A percentile compares a stretch with the other conserved stretches of the same genome.
Conservation (phyloP, 306 rosid genomes). For the Carpinus viminea region DNA sequence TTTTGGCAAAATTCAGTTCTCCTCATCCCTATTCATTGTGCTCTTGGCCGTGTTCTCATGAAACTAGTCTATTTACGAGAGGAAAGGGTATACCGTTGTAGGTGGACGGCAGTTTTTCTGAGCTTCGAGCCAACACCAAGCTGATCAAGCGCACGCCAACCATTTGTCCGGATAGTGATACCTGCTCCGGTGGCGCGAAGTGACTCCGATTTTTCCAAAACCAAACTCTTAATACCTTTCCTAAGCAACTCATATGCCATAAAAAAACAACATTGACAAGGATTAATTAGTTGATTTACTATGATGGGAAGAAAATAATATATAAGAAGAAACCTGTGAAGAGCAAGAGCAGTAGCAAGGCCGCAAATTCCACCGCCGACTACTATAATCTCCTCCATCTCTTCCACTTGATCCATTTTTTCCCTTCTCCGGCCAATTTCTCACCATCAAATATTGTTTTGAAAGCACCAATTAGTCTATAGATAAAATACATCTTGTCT, state of each 20-base stretch:
- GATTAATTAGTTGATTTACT: too few species aligned
- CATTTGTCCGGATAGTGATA: constrained; percentile 50
- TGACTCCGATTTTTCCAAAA: constrained; percentile 47
- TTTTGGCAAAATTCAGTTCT: too few species aligned
- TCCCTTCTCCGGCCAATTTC: background rate
- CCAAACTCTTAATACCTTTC: constrained; percentile 47
- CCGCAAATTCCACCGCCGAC: constrained; percentile 70
- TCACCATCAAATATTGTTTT: too few species aligned
- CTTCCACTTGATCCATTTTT: constrained; percentile 29
- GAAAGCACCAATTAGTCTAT: too few species aligned
- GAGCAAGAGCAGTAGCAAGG: constrained; percentile 68
- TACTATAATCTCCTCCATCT: constrained; percentile 38
- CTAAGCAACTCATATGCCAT: constrained; percentile 10
- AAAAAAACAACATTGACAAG: too few species aligned
- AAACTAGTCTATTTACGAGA: background rate
- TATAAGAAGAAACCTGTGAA: constrained; percentile 46
- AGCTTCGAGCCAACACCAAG: constrained; percentile 53
- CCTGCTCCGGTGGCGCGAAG: constrained; percentile 48
- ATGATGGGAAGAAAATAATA: background rate
- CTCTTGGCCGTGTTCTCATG: too few species aligned
- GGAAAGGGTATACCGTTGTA: constrained; percentile 35
- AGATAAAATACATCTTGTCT: too few species aligned
- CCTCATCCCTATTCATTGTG: too few species aligned
- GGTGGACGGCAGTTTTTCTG: constrained; percentile 43
- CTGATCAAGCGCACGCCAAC: constrained; percentile 61